Conservation (phyloP, 2,329 filamentous ascomycete genomes). For the Diaporthe destruens region DNA sequence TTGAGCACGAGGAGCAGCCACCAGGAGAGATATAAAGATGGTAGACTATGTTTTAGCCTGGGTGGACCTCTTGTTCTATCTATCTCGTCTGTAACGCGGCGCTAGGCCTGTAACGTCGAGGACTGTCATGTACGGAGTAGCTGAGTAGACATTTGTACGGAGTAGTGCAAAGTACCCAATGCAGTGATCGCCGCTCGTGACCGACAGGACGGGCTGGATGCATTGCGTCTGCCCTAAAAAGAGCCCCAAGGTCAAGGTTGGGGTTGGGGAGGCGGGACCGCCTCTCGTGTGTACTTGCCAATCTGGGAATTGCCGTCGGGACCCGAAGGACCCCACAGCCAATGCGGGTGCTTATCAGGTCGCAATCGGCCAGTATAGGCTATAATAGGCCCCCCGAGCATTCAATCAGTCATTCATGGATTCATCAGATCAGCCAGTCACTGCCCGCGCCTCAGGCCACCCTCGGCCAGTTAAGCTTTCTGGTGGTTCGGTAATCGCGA, state of each 20-base stretch:
- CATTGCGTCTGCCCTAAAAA: not conserved
- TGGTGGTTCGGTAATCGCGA: slow-evolving; percentile 2
- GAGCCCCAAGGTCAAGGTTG: slow-evolving; percentile 18
- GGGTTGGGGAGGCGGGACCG: slow-evolving; percentile 9
- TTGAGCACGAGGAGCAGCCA: not conserved
- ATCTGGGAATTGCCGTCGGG: slow-evolving; percentile 24
- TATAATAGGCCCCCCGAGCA: not conserved
- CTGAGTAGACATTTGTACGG: too few species aligned
- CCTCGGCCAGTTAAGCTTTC: slow-evolving; percentile 20
- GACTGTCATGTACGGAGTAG: slow-evolving; percentile 9
- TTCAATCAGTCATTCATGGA: slow-evolving; percentile 34
- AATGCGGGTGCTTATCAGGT: slow-evolving; percentile 18
- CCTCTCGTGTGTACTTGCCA: slow-evolving; percentile 42
- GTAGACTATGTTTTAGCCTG: not conserved
- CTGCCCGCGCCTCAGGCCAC: not conserved
- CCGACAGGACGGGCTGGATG: slow-evolving; percentile 6
- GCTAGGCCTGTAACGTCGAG: not conserved
- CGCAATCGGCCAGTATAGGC: slow-evolving; percentile 1
- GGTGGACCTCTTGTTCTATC: not conserved
- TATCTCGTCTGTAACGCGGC: not conserved
- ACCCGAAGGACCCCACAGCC: not conserved
- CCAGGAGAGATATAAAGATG: slow-evolving; percentile 10
- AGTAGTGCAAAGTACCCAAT: too few species aligned
- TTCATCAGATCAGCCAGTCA: slow-evolving; percentile 15
- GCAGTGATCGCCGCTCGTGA: slow-evolving; percentile 38